These are phyloP conservation scores for Pharus latifolius DNA, from an alignment of 176 grass and related monocot genomes.

Conservation along the genomic window DNA sequence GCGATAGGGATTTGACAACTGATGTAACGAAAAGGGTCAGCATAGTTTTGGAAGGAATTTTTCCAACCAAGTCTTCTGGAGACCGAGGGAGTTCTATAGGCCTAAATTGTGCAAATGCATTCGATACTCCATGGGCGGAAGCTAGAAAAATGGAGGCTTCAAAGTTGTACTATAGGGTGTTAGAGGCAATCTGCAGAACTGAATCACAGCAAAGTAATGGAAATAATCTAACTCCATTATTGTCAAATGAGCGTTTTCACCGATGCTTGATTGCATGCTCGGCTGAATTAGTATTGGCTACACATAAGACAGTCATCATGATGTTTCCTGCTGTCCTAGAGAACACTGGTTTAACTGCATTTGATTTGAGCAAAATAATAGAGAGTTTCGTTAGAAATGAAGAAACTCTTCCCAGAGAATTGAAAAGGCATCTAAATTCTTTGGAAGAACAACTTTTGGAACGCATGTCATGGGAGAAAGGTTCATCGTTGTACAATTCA, in stretches of 20 bases:
- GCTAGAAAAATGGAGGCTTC: conserved; percentile 90
- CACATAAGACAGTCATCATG: conserved; percentile 90
- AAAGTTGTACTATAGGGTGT: conserved; percentile 82
- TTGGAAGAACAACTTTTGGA: conserved; percentile 90
- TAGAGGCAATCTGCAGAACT: conserved; percentile 71
- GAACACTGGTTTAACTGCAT: conserved; percentile 82
- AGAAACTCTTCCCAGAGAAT: conserved; percentile 83
- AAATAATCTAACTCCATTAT: conserved; percentile 67
- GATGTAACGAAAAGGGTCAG: conserved; percentile 46
- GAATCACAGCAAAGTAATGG: conserved; percentile 43
- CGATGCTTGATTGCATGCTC: conserved; percentile 93
- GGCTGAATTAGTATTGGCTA: conserved; percentile 80
- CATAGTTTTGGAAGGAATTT: conserved; percentile 85
- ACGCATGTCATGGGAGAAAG: conserved; percentile 83
- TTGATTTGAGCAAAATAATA: conserved; percentile 98
- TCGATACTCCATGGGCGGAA: conserved; percentile 70
- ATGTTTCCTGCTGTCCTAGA: conserved; percentile 94
- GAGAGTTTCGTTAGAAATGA: conserved; percentile 90
- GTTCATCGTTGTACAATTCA: conserved; percentile 92
- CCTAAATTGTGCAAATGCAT: conserved; percentile 52
- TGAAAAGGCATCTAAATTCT: conserved; percentile 94
- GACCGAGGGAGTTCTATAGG: conserved; percentile 36
- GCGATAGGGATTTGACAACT: conserved; percentile 43
- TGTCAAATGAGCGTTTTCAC: conserved; percentile 88
- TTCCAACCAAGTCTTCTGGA: conserved; percentile 46